Conservation (phyloP, 2,329 filamentous ascomycete species). For the Colletotrichum zoysiae region DNA sequence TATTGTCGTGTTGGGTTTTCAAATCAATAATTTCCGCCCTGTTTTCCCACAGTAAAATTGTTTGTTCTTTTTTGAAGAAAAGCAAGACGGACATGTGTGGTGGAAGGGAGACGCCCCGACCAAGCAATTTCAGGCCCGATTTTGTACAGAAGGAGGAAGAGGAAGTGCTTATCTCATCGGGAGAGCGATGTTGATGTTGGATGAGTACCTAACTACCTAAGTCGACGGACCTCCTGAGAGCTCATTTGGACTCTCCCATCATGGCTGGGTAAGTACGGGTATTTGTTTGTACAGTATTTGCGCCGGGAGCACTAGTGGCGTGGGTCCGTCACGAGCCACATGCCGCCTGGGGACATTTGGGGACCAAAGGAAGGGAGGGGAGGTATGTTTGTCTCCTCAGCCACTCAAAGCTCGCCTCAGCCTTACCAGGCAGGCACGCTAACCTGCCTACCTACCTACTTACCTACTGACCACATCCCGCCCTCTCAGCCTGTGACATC, state of each 20-base stretch:
- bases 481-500: not conserved
- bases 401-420: conserved; percentile 6
- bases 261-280: too few species aligned
- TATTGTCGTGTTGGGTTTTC: not conserved
- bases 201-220: too few species aligned
- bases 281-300: too few species aligned
- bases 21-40: not conserved
- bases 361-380: not conserved
- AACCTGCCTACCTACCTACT: not conserved
- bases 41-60: not conserved
- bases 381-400: conserved; percentile 1
- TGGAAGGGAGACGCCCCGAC: not conserved
- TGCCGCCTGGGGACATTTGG: conserved; percentile 2
- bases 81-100: not conserved
- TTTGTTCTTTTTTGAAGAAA: not conserved
- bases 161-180: not conserved
- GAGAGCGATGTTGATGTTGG: not conserved
- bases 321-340: conserved; percentile 33
- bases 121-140: not conserved
- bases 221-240: too few species aligned
- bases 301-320: not conserved
- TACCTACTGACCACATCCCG: not conserved
- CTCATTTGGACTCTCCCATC: too few species aligned
- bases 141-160: not conserved
- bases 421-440: not conserved